phyloP scores from a whole-genome alignment of 2,329 filamentous ascomycete genomes.

The Trichophyton simii region DNA sequence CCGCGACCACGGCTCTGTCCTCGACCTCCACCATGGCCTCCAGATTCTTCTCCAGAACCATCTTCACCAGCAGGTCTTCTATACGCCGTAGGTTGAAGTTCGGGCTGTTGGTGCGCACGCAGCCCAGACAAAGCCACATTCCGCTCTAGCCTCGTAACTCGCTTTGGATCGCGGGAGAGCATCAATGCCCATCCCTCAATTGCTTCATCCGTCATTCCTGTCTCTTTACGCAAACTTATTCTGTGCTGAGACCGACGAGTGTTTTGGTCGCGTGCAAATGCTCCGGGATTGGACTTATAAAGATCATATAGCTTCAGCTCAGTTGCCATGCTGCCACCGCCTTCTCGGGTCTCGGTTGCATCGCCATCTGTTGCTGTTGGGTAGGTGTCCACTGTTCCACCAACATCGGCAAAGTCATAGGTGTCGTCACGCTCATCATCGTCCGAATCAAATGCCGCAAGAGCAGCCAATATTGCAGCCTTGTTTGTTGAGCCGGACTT shows the following conservation, averaged over 20 bases:
- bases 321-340: constrained; percentile 12
- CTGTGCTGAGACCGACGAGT: constrained; percentile 55
- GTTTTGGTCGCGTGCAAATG: constrained; percentile 59
- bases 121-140: constrained; percentile 51
- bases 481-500: constrained; percentile 56
- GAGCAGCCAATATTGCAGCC: constrained; percentile 73
- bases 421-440: constrained; percentile 96
- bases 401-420: constrained; percentile 85
- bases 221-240: constrained; percentile 55
- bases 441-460: constrained; percentile 81
- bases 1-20: constrained; percentile 39
- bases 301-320: constrained; percentile 64
- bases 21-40: constrained; percentile 24
- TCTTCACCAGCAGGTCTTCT: constrained; percentile 20
- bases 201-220: constrained; percentile 81
- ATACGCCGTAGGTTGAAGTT: constrained; percentile 56
- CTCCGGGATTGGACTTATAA: constrained; percentile 50
- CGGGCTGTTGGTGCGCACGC: constrained; percentile 38
- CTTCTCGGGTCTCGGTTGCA: constrained; percentile 39
- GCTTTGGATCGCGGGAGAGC: constrained; percentile 59
- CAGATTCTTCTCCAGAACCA: constrained; percentile 9
- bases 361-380: constrained; percentile 39
- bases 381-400: constrained; percentile 60
- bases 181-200: constrained; percentile 93
- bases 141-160: constrained; percentile 56